A percentile compares a stretch with the other conserved stretches of the same genome.
Evolutionary conservation across 345 rosid species (phyloP).

Genomic region (Aurinia saxatilis): DNA sequence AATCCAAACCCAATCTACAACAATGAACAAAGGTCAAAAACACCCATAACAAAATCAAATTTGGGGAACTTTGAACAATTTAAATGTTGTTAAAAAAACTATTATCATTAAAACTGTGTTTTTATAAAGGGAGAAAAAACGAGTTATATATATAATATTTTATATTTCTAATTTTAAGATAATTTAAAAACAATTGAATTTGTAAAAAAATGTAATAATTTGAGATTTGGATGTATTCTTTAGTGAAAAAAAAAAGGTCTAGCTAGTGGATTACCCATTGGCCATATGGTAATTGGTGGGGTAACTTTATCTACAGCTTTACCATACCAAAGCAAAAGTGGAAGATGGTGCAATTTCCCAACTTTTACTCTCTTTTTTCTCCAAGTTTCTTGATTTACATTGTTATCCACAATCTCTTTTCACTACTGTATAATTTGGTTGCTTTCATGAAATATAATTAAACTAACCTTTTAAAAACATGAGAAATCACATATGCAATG

Average conservation of each 20-base stretch:
- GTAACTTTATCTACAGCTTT: constrained; percentile 17
- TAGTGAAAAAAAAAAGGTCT: not conserved
- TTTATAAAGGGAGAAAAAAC: too few species aligned
- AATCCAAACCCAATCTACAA: too few species aligned
- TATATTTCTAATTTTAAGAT: not conserved
- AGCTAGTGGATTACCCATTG: constrained; percentile 11
- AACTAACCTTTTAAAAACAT: not conserved
- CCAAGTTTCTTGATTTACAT: not conserved
- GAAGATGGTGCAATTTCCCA: constrained; percentile 14
- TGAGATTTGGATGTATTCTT: not conserved
- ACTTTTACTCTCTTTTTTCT: not conserved
- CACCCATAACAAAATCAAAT: too few species aligned
- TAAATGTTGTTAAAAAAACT: too few species aligned
- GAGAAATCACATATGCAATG: not conserved
- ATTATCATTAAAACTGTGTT: too few species aligned
- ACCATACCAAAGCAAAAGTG: constrained; percentile 1
- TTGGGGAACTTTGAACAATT: too few species aligned
- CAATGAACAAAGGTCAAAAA: too few species aligned
- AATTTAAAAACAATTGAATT: not conserved
- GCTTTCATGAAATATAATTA: not conserved
- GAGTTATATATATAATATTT: too few species aligned
- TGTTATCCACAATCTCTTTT: not conserved
- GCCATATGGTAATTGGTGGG: constrained; percentile 15
- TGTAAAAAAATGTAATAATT: not conserved
- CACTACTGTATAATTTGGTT: not conserved